A percentile compares a stretch with the other conserved stretches of the same genome.
phyloP scores from a whole-genome alignment of 2,329 filamentous ascomycete species.

The Colletotrichum filicis region DNA sequence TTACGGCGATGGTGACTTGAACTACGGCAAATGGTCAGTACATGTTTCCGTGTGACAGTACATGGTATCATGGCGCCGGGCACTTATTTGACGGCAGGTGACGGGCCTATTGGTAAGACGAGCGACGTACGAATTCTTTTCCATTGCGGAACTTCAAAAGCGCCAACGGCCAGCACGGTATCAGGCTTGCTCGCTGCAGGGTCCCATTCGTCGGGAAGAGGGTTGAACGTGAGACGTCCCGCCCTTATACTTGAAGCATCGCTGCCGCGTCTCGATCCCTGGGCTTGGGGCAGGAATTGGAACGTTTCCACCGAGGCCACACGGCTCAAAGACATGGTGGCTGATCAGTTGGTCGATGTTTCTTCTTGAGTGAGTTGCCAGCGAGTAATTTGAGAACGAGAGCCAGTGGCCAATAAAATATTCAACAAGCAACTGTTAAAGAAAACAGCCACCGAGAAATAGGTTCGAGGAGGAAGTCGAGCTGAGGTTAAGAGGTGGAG shows the following conservation, averaged over 20 bases:
- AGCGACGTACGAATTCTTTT: conserved; percentile 60
- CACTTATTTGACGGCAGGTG: neutral
- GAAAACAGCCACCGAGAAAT: neutral
- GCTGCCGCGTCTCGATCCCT: conserved; percentile 53
- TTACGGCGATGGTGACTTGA: conserved; percentile 50
- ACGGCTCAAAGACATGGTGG: conserved; percentile 63
- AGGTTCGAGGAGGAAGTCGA: neutral
- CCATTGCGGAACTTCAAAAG: conserved; percentile 66
- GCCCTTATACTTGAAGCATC: conserved; percentile 58
- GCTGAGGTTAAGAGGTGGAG: neutral
- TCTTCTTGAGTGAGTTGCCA: neutral
- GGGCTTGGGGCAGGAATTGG: conserved; percentile 51
- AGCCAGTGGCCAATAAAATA: neutral
- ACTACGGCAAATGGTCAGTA: conserved; percentile 40
- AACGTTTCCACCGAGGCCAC: conserved; percentile 65
- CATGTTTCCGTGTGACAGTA: neutral
- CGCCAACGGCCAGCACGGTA: conserved; percentile 59
- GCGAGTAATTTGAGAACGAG: neutral
- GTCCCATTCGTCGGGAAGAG: conserved; percentile 63
- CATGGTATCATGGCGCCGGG: neutral
- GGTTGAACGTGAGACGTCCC: conserved; percentile 64
- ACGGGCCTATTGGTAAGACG: neutral
- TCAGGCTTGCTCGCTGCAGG: conserved; percentile 52
- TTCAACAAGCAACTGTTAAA: neutral
- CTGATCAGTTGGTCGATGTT: neutral